Evolutionary conservation across 192 early-diverging fungal genomes (phyloP), one percentile per base, ranked within the genome.

Genomic region (Backusella macrospora): DNA sequence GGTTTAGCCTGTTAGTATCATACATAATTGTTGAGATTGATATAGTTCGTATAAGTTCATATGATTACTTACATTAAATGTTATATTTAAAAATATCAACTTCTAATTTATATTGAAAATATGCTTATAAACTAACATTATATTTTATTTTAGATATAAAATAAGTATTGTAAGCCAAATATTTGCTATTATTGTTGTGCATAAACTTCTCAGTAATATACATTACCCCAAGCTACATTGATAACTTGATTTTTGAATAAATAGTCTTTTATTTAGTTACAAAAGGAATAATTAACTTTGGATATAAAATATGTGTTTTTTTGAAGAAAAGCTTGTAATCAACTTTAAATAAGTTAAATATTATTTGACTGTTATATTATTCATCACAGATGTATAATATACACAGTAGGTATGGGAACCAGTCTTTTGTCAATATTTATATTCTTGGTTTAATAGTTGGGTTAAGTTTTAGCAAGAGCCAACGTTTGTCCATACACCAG

Each of bases 401-500:
- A 8, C 52, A n/a, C 6, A 52, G 15, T n/a, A 55, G 9, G 52
- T 23, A 55, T 23, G 23, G 18, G 52, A 8, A 12, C 52, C 52
- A 59, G 52, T 21, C 52, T 23, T 59, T 59, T 9, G 52, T n/a
- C 0, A 21, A 59, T 26, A 59, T 26, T 23, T 59, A 0, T 49
- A 16, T 48, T 48, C 2, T 34, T 34, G 29, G 29, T 34, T 48
- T 23, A 23, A 23, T 23, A 12, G 9, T 26, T 8, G 21, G 9
- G 3, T n/a, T n/a, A 49, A 49, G 26, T 21, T 23, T 59, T 59
- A 59, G 52, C 52, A 59, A 59, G 52, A 62, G 70, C 80, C 76
- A 26, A 76, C 62, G 64, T 80, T 65, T 43, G 64, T 68, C 83
- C 83, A 84, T 45, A 70, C 80, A n/a, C 73, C 48, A 14, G 67